Conservation (phyloP, 164 flowering plant genomes). For the Piper longum region DNA sequence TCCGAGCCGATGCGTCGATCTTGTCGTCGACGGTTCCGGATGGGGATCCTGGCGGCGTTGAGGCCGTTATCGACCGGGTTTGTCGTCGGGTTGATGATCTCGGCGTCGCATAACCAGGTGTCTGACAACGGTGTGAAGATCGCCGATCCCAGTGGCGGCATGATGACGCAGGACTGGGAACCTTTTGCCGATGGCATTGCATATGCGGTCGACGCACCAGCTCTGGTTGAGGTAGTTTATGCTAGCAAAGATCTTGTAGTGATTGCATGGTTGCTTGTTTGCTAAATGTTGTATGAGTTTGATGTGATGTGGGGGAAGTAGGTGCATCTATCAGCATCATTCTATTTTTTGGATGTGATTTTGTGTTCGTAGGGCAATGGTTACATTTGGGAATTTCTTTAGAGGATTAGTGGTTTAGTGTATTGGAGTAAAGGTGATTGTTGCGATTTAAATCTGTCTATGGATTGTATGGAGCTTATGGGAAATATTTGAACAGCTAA, state of each 20-base stretch:
- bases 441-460: background rate
- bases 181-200: constrained; percentile 86
- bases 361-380: too few species aligned
- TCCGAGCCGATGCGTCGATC: constrained; percentile 72
- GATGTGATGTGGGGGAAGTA: too few species aligned
- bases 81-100: constrained; percentile 74
- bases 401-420: too few species aligned
- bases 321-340: too few species aligned
- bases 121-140: constrained; percentile 83
- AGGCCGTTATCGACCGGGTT: constrained; percentile 55
- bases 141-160: constrained; percentile 78
- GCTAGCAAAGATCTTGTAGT: too few species aligned
- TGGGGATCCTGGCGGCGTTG: constrained; percentile 67
- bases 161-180: constrained; percentile 88
- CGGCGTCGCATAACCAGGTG: constrained; percentile 80
- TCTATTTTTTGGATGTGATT: too few species aligned
- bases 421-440: background rate
- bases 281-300: too few species aligned
- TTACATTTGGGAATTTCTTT: too few species aligned
- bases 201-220: constrained; percentile 35
- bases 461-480: background rate
- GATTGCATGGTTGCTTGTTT: too few species aligned
- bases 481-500: constrained; percentile 30
- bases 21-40: constrained; percentile 59
- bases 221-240: constrained; percentile 31